A percentile compares a stretch with the other conserved stretches of the same genome.
These are phyloP conservation scores for Chaetomium tenue DNA, from an alignment of 495 filamentous ascomycete genomes.

Conservation along the genomic window DNA sequence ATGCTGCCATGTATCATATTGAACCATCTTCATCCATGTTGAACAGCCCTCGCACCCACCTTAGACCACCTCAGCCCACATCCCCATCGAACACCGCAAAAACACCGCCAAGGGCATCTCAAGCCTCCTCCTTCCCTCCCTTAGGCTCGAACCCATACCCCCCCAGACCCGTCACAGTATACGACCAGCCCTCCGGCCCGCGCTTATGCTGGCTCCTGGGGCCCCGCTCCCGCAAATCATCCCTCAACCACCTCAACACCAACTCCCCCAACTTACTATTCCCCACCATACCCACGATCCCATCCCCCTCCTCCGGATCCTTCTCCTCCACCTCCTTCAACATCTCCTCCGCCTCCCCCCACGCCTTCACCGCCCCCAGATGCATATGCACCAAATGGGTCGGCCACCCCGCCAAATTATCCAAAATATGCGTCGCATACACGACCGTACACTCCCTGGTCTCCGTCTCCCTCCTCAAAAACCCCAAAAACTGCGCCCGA, in stretches of 20 bases:
- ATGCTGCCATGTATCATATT: no score
- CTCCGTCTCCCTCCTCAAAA: constrained; percentile 84
- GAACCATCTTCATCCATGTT: no score
- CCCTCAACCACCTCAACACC: constrained; percentile 81
- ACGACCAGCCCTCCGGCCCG: constrained; percentile 67
- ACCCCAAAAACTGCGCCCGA: constrained; percentile 79
- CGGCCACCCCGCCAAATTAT: constrained; percentile 89
- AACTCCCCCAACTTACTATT: constrained; percentile 79
- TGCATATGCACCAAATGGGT: constrained; percentile 95
- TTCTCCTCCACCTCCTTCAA: constrained; percentile 32
- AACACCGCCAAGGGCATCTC: not conserved
- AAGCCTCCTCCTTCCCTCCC: constrained; percentile 19
- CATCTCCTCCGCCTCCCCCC: constrained; percentile 64
- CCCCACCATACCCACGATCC: constrained; percentile 52
- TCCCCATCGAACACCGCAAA: not conserved
- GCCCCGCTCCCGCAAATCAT: constrained; percentile 77
- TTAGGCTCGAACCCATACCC: constrained; percentile 78
- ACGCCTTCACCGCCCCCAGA: constrained; percentile 78
- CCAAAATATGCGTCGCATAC: constrained; percentile 96
- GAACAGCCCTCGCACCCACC: no score
- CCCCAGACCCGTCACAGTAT: constrained; percentile 66
- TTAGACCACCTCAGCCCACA: no score
- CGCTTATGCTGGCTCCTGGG: constrained; percentile 60
- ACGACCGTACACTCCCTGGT: constrained; percentile 81
- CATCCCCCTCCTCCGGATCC: constrained; percentile 37